These are phyloP conservation scores for Alternaria metachromatica DNA, from an alignment of 2,329 filamentous ascomycete species.

Conservation along the genomic window DNA sequence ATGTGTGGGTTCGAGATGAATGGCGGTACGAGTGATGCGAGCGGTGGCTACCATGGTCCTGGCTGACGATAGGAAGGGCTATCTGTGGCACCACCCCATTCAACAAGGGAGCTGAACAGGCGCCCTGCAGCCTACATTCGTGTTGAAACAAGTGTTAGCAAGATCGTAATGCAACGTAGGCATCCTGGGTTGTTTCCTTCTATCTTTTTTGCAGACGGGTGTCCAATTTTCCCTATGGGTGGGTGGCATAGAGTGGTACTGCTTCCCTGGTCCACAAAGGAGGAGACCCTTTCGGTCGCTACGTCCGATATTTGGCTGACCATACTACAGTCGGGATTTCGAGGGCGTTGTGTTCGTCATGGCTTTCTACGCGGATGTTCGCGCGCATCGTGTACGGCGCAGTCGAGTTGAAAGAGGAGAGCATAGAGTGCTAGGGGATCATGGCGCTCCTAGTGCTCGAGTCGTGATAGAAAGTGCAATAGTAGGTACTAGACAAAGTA, in stretches of 20 bases:
- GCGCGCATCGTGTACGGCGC: background rate
- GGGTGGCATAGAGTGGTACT: background rate
- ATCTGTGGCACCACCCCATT: background rate
- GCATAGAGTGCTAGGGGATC: background rate
- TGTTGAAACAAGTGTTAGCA: background rate
- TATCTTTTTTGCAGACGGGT: background rate
- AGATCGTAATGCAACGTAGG: background rate
- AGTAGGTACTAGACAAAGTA: background rate
- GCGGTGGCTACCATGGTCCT: slow-evolving; percentile 3
- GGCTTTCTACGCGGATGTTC: background rate
- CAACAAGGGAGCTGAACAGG: background rate
- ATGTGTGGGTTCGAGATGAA: background rate
- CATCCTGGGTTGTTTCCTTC: background rate
- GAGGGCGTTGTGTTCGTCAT: background rate
- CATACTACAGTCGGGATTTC: background rate
- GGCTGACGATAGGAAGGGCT: slow-evolving; percentile 5
- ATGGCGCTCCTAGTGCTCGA: background rate
- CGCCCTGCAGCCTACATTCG: background rate
- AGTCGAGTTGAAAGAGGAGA: background rate
- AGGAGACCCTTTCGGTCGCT: background rate
- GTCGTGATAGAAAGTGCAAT: background rate
- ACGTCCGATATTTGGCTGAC: background rate
- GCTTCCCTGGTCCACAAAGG: background rate
- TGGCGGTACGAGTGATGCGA: background rate
- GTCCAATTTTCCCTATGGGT: background rate